Percentiles rank a stretch among this genome's conserved stretches.
phyloP scores from a whole-genome alignment of 306 rosid genomes.

The Sechiopsis laciniata region DNA sequence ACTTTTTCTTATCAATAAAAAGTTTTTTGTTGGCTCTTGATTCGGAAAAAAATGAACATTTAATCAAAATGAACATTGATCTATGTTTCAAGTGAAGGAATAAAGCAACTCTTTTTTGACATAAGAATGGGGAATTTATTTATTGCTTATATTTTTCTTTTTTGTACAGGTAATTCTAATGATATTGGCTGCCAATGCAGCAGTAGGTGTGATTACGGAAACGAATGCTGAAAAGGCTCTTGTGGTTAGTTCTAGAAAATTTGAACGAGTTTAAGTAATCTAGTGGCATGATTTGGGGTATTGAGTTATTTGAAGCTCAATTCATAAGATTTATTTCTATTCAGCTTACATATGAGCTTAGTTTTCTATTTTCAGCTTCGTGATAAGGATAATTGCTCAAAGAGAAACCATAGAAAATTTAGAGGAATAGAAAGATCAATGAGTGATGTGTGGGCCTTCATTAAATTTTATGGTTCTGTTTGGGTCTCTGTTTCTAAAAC shows the following conservation, averaged over 20 bases:
- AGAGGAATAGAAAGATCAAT: too few species aligned
- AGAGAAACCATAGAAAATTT: too few species aligned
- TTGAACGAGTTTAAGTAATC: slow-evolving; percentile 2
- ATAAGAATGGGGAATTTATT: background rate
- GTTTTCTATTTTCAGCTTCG: background rate
- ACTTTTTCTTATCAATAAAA: background rate
- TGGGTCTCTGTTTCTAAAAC: too few species aligned
- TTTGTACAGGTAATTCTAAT: slow-evolving; percentile 67
- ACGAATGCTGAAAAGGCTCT: slow-evolving; percentile 97
- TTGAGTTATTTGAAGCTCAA: background rate
- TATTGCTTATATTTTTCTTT: slow-evolving; percentile 2
- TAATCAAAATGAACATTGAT: background rate
- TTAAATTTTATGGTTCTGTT: too few species aligned
- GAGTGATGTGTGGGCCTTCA: too few species aligned
- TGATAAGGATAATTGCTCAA: background rate
- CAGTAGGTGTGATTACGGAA: slow-evolving; percentile 95
- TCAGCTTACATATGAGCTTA: too few species aligned
- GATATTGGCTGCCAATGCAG: slow-evolving; percentile 95
- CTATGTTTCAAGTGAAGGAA: background rate
- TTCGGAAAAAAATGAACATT: background rate
- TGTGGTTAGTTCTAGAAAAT: slow-evolving; percentile 40
- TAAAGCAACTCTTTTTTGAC: background rate
- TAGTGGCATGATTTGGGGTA: slow-evolving; percentile 8
- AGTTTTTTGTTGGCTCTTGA: background rate
- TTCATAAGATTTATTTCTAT: background rate